Evolutionary conservation across 2,329 filamentous ascomycete genomes (phyloP).

Genomic region (Fusarium bulbicola): DNA sequence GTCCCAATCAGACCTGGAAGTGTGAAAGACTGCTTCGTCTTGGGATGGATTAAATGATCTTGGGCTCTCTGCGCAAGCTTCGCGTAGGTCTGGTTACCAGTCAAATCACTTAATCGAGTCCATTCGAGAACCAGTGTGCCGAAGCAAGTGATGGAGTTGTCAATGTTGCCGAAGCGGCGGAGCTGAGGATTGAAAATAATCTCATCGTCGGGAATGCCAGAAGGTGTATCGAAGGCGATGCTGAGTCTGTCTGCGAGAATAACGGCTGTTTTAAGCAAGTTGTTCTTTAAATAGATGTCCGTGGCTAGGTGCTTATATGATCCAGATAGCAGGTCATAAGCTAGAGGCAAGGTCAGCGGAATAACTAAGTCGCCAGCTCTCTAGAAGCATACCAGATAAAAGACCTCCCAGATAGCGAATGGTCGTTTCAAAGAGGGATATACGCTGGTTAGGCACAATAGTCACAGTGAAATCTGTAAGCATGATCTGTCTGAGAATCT

Average conservation of each 20-base stretch:
- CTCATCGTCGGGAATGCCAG: constrained; percentile 33
- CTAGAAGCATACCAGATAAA: constrained; percentile 3
- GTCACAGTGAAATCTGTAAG: constrained; percentile 26
- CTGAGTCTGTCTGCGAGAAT: constrained; percentile 25
- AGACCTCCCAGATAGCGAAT: constrained; percentile 34
- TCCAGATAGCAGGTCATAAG: constrained; percentile 24
- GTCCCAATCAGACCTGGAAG: constrained; percentile 26
- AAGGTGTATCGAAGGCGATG: constrained; percentile 33
- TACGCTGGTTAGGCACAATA: background rate
- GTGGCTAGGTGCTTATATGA: constrained; percentile 20
- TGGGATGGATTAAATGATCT: constrained; percentile 19
- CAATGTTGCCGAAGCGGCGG: constrained; percentile 11
- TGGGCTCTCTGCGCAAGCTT: constrained; percentile 24
- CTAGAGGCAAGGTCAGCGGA: background rate
- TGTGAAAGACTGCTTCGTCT: constrained; percentile 6
- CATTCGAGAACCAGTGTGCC: constrained; percentile 33
- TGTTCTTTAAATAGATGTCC: background rate
- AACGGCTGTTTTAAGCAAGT: background rate
- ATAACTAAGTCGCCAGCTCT: accelerated
- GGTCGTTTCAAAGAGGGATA: constrained; percentile 29
- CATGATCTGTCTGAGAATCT: constrained; percentile 25
- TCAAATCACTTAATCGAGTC: constrained; percentile 30
- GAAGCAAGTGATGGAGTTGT: constrained; percentile 33
- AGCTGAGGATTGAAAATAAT: constrained; percentile 23
- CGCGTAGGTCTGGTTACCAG: constrained; percentile 17